Percentiles rank a stretch among this genome's conserved stretches.
phyloP scores from a whole-genome alignment of 2,329 filamentous ascomycete genomes.

The Apiospora pterosperma region DNA sequence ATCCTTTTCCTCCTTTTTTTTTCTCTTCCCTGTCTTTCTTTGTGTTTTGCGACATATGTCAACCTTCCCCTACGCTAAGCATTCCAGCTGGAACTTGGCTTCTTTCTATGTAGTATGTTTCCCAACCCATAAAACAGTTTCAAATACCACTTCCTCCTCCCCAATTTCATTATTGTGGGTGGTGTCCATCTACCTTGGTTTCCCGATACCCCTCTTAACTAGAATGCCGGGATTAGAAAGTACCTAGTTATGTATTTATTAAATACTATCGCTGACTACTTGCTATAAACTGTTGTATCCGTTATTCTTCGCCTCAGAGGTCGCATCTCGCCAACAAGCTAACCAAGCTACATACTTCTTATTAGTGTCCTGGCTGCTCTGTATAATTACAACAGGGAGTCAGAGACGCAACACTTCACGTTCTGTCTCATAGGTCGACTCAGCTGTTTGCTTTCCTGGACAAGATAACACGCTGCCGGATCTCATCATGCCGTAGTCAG shows the following conservation, averaged over 20 bases:
- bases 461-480: not conserved
- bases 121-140: not conserved
- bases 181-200: not conserved
- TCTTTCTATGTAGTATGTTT: no score
- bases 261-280: not conserved
- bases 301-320: not conserved
- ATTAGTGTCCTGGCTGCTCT: not conserved
- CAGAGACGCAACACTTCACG: not conserved
- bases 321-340: no score
- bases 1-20: not conserved
- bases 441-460: not conserved
- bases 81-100: not conserved
- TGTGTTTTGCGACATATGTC: no score
- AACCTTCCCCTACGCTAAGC: not conserved
- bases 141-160: not conserved
- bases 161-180: slow-evolving; percentile 1
- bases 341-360: no score
- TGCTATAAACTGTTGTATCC: not conserved
- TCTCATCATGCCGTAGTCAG: not conserved
- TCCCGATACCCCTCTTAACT: not conserved
- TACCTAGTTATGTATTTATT: not conserved
- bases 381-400: not conserved
- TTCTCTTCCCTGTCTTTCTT: no score
- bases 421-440: not conserved
- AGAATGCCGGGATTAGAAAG: not conserved